Percentiles rank a stretch among this genome's conserved stretches.
Conservation (phyloP, 768 basidiomycete species). For the Gautieria morchelliformis region DNA sequence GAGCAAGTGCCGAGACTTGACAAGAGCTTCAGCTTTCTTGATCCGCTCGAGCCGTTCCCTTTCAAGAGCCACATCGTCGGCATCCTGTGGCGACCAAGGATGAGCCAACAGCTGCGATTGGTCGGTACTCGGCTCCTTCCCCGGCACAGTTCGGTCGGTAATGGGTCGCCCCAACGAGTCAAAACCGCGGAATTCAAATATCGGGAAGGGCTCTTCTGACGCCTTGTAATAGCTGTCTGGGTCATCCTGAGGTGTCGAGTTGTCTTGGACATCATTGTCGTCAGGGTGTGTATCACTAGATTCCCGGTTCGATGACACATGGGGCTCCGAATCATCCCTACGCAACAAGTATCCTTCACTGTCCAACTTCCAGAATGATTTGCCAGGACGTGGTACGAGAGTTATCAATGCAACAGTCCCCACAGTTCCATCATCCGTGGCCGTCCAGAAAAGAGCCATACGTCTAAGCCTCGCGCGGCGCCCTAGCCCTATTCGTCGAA, state of each 20-base stretch:
- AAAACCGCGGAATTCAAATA: not conserved
- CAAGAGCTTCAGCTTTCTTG: not conserved
- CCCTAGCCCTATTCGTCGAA: too few species aligned
- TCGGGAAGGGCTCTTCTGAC: not conserved
- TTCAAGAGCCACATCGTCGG: not conserved
- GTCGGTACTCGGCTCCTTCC: not conserved
- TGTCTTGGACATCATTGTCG: not conserved
- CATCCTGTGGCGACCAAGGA: not conserved
- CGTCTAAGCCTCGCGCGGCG: not conserved
- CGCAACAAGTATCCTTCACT: not conserved
- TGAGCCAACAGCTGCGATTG: not conserved
- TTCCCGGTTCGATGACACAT: too few species aligned
- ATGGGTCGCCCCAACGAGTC: not conserved
- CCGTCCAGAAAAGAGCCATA: slow-evolving; percentile 1
- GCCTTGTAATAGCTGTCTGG: not conserved
- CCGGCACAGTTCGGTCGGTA: not conserved
- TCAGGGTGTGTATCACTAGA: too few species aligned
- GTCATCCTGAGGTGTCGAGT: not conserved
- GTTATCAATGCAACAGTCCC: not conserved
- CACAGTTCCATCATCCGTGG: not conserved
- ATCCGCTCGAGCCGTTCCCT: not conserved
- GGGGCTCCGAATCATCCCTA: not conserved
- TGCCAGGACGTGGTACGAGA: not conserved
- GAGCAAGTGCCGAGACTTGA: not conserved
- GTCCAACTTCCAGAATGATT: not conserved